Percentiles rank a stretch among this genome's conserved stretches.
phyloP scores from a whole-genome alignment of 805 yeast genomes.

The Wickerhamiella lipophila region DNA sequence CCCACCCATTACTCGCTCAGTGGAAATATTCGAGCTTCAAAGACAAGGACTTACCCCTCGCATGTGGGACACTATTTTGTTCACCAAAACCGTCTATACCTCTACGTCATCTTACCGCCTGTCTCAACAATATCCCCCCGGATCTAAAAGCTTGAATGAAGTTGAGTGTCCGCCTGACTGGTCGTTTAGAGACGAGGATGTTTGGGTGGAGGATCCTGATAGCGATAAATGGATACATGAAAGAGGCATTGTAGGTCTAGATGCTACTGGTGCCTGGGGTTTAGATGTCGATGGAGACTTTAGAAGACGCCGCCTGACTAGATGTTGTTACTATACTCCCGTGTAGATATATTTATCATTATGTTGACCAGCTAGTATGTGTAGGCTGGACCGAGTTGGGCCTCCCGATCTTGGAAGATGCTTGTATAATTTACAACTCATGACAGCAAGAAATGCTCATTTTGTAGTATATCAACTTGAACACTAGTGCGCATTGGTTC shows the following conservation, averaged over 20 bases:
- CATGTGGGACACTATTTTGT: constrained; percentile 50
- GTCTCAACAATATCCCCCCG: constrained; percentile 50
- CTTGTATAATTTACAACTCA: no score
- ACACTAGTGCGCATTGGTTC: no score
- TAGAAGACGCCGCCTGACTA: constrained; percentile 32
- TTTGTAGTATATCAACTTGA: no score
- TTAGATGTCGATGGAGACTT: constrained; percentile 30
- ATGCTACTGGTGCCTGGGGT: constrained; percentile 29
- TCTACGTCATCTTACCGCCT: constrained; percentile 34
- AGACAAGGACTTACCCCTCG: constrained; percentile 46
- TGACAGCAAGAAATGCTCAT: no score
- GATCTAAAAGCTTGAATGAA: constrained; percentile 41
- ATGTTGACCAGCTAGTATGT: not conserved
- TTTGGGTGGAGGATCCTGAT: constrained; percentile 53
- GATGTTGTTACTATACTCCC: constrained; percentile 24
- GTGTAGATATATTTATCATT: not conserved
- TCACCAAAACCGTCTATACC: constrained; percentile 45
- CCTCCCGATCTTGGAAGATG: no score
- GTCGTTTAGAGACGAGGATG: constrained; percentile 47
- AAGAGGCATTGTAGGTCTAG: constrained; percentile 30
- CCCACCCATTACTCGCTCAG: constrained; percentile 48
- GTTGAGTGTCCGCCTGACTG: constrained; percentile 61
- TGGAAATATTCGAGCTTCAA: constrained; percentile 69
- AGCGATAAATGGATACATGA: constrained; percentile 42
- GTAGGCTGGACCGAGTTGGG: no score